Base-by-base conservation (phyloP, 768 basidiomycete genomes). In the Gelatoporia subvermispora region DNA sequence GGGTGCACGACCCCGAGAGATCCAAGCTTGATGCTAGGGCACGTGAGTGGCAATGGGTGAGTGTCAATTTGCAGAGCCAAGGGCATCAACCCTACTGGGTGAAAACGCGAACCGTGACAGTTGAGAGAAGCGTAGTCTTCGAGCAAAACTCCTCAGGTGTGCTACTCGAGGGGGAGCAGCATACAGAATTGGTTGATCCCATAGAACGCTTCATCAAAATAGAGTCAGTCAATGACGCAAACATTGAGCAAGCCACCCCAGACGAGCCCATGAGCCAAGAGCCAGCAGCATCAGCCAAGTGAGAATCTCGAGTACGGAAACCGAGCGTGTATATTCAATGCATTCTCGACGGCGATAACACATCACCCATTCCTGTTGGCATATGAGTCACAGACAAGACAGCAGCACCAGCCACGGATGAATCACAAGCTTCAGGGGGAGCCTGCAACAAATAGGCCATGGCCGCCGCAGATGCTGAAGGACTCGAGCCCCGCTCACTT, bases 71-170 rank as follows among this genome's bases (percentile, higher is more conserved):
- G 25, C 35, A 51, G 18, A 64, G 60, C 20, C 62, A 65, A 9
- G 71, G 58, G 0, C 60, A 64, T 35, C 45, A 60, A 3, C 56
- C 72, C 10, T 72, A 70, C 48, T 73, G 66, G 68, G 63, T 62
- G 0, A 47, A 54, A 10, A 61, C 52, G 16, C 54, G 45, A 3
- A 43, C 52, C 0, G 52, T 70, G 1, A 56, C 58, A 1, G 58
- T 66, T 17, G 60, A 70, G 42, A 49, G 57, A 3, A 65, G 60
- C 41, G 51, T 70, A 20, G 47, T 37, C 16, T 49, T 51, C 39
- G 28, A 39, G 3, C 43, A 47, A 15, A 13, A 43, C 10, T 23
- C 9, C 10, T 11, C 42, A 8, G 35, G 34, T 13, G 48, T 45
- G 13, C 35, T 50, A 25, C 41, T 47, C 39, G 49, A n/a, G n/a